Percentiles rank a stretch among this genome's conserved stretches.
Conservation (phyloP, 768 basidiomycete genomes). For the Tephrocybe sp. region DNA sequence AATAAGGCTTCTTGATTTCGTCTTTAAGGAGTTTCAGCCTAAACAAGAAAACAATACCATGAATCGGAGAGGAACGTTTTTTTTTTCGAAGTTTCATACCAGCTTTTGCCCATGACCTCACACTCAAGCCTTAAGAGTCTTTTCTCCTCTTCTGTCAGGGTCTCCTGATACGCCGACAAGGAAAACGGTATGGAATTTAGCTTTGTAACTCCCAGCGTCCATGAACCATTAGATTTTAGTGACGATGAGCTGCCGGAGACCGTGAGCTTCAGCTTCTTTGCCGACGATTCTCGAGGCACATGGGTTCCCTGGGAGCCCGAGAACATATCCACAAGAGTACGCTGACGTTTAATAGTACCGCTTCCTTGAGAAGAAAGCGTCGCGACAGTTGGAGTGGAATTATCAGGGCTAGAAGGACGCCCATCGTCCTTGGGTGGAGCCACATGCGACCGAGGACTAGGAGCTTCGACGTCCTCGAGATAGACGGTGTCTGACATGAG, state of each 20-base stretch:
- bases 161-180: slow-evolving; percentile 45
- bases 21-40: slow-evolving; percentile 76
- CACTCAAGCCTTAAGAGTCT: slow-evolving; percentile 64
- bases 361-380: slow-evolving; percentile 9
- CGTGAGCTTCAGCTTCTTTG: slow-evolving; percentile 49
- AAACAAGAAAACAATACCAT: slow-evolving; percentile 5
- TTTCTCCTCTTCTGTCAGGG: slow-evolving; percentile 56
- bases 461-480: slow-evolving; percentile 42
- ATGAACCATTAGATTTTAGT: slow-evolving; percentile 12
- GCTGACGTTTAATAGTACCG: slow-evolving; percentile 48
- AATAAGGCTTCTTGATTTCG: slow-evolving; percentile 77
- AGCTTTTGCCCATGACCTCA: slow-evolving; percentile 70
- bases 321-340: slow-evolving; percentile 67
- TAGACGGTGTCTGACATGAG: slow-evolving; percentile 29
- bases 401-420: slow-evolving; percentile 3
- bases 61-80: not conserved
- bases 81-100: slow-evolving; percentile 34
- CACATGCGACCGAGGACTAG: not conserved
- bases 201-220: slow-evolving; percentile 23
- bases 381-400: not conserved
- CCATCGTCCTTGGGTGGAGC: slow-evolving; percentile 10
- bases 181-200: slow-evolving; percentile 75
- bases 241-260: slow-evolving; percentile 19
- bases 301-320: slow-evolving; percentile 26
- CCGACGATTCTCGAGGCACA: slow-evolving; percentile 23